Evolutionary conservation across 2,329 filamentous ascomycete species (phyloP), one percentile per base, ranked within the genome.

Genomic region (Aspergillus terreus): DNA sequence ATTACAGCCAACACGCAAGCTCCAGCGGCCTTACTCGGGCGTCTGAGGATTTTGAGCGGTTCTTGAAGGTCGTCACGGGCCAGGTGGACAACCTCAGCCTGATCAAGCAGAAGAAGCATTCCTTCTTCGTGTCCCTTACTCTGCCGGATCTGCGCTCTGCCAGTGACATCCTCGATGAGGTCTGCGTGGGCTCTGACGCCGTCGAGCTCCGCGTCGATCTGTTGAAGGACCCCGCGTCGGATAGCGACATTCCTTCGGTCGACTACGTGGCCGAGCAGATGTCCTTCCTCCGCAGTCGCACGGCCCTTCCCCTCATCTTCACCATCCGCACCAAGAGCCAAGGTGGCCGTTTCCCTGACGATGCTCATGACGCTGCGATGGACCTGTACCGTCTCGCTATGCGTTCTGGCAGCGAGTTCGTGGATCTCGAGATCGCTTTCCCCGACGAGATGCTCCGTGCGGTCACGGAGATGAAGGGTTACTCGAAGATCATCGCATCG

Each of bases 181-280:
- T 91, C 41, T 84, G 87, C 11, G 84, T 95, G 38, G 94, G 94
- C 4, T 88, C 89, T 6, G 92, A 99, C 72, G 94, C 92, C 3
- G 90, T 97, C 10, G 94, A 99, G 71, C 75, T 99, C 47, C 84
- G 94, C n/a, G 89, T 96, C 4, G 94, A 99, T 71, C 76, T 99
- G 40, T 80, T 99, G 14, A 81, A 87, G 55, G 88, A 96, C 63
- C 82, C 85, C 4, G 78, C 83, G 3, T 75, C 75, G 11, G 67
- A 76, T 17, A 74, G 75, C 44, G 81, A 79, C 0, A 75, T 86
- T 47, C 83, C 85, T 7, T 80, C 82, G 0, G 73, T 84, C 0
- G 90, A 95, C 52, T 95, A 88, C 56, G 82, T 99, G 32, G 83
- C 85, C 44, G 83, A 87, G 23, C 92, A 99, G 64, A 79, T 97